A percentile compares a stretch with the other conserved stretches of the same genome.
These are phyloP conservation scores for Colletotrichum plurivorum DNA, from an alignment of 2,329 filamentous ascomycete genomes.

Conservation along the genomic window DNA sequence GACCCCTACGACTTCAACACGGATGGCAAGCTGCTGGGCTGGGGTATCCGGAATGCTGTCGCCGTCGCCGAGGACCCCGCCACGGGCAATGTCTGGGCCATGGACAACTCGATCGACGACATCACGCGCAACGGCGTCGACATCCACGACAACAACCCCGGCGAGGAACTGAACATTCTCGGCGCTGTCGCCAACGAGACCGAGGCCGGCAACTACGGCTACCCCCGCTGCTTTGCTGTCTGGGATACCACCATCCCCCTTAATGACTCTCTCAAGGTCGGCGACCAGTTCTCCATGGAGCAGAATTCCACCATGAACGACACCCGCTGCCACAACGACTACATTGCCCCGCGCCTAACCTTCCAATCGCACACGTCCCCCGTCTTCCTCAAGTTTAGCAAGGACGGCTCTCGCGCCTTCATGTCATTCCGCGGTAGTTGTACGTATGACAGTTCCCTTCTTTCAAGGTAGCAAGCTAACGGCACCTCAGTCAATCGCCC, in stretches of 20 bases:
- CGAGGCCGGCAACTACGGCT: constrained; percentile 47
- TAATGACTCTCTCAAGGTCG: constrained; percentile 56
- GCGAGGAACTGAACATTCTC: constrained; percentile 81
- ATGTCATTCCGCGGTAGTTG: constrained; percentile 82
- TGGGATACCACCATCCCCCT: constrained; percentile 68
- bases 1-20: constrained; percentile 61
- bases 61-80: constrained; percentile 75
- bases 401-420: constrained; percentile 71
- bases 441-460: constrained; percentile 50
- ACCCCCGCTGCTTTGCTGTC: constrained; percentile 67
- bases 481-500: constrained; percentile 55
- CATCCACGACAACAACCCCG: constrained; percentile 78
- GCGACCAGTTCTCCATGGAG: constrained; percentile 64
- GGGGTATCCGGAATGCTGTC: constrained; percentile 81
- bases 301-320: constrained; percentile 57
- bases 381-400: constrained; percentile 78
- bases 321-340: constrained; percentile 58
- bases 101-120: constrained; percentile 81
- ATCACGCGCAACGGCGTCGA: constrained; percentile 70
- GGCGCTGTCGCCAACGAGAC: constrained; percentile 65
- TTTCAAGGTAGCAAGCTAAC: constrained; percentile 20
- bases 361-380: constrained; percentile 78
- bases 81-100: constrained; percentile 67
- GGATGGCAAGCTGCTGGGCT: constrained; percentile 68
- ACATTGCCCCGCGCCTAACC: constrained; percentile 68